Evolutionary conservation across 2,329 filamentous ascomycete genomes (phyloP), one percentile per base, ranked within the genome.

Genomic region (Pseudohalonectria lignicola): DNA sequence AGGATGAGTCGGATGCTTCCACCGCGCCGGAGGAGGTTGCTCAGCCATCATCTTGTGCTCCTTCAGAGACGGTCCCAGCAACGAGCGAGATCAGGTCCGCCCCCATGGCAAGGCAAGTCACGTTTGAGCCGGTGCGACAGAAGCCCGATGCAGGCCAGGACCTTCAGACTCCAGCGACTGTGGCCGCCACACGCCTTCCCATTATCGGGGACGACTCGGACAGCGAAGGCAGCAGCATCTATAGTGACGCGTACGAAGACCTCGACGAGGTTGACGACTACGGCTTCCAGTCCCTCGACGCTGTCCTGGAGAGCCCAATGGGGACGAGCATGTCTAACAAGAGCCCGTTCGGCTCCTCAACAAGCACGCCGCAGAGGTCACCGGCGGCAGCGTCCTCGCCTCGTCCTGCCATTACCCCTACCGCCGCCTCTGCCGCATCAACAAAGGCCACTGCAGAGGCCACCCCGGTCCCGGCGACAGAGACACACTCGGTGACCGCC

Each of bases 201-300:
- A n/a, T n/a, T n/a, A 39, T 42, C 2, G 32, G 40, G n/a, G 54
- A 63, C 2, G 63, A 71, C 5, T 53, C 45, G 15, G 49, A 48
- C 9, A 36, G 37, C 3, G 16, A 29, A 21, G 21, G 61, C 12
- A 64, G 61, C 36, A 79, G 72, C 43, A 69, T 84, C 18, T 88
- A 85, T 52, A 86, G 79, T 45, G 84, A 88, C 56, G 83, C 83
- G 1, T 80, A 80, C 39, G 84, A 88, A 56, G 80, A 86, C 43
- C 61, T 82, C 0, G 74, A 74, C 0, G 78, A 85, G 12, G 51
- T 67, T 4, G 78, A 82, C 29, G 71, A 70, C 2, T 72, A 74
- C 34, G 82, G 79, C 0, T 88, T 86, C 49, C 66, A 76, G 50
- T 87, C 82, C 4, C 64, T 88, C 7, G 71, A 87, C 54, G 83